phyloP scores from a whole-genome alignment of 805 yeast species.

The Candida boleticola region DNA sequence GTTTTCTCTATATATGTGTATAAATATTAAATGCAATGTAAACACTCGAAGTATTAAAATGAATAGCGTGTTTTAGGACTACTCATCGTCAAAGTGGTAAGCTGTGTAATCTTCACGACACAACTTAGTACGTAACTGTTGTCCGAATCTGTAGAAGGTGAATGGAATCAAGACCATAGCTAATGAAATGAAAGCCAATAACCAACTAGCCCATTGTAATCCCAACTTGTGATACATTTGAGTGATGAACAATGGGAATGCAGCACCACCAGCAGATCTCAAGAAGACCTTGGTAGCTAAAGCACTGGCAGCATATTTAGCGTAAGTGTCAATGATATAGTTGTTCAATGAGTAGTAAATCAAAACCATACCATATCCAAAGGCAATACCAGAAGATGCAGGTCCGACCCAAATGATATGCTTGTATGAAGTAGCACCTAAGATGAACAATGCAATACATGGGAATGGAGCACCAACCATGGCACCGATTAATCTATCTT shows the following conservation, averaged over 20 bases:
- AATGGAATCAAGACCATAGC: conserved; percentile 76
- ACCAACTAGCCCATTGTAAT: conserved; percentile 77
- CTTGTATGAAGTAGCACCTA: conserved; percentile 75
- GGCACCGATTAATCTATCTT: conserved; percentile 77
- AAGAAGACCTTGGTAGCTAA: conserved; percentile 78
- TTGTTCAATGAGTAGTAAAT: conserved; percentile 62
- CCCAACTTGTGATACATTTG: conserved; percentile 78
- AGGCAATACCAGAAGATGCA: conserved; percentile 56
- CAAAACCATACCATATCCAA: conserved; percentile 62
- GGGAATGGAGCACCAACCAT: conserved; percentile 84
- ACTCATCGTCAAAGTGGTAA: conserved; percentile 4
- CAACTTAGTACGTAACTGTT: conserved; percentile 55
- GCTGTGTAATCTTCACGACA: conserved; percentile 62
- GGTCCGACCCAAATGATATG: conserved; percentile 68
- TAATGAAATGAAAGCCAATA: conserved; percentile 71
- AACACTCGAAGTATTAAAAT: too few relatives aligned
- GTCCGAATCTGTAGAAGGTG: conserved; percentile 68
- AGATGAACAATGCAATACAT: conserved; percentile 72
- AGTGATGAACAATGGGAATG: conserved; percentile 76
- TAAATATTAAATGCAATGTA: too few relatives aligned
- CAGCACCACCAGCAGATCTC: conserved; percentile 84
- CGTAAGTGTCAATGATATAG: conserved; percentile 88
- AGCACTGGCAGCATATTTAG: conserved; percentile 77
- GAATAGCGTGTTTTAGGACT: too few relatives aligned
- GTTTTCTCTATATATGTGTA: too few relatives aligned